phyloP scores from a whole-genome alignment of 2,329 filamentous ascomycete species.

The Neonectria neomacrospora region DNA sequence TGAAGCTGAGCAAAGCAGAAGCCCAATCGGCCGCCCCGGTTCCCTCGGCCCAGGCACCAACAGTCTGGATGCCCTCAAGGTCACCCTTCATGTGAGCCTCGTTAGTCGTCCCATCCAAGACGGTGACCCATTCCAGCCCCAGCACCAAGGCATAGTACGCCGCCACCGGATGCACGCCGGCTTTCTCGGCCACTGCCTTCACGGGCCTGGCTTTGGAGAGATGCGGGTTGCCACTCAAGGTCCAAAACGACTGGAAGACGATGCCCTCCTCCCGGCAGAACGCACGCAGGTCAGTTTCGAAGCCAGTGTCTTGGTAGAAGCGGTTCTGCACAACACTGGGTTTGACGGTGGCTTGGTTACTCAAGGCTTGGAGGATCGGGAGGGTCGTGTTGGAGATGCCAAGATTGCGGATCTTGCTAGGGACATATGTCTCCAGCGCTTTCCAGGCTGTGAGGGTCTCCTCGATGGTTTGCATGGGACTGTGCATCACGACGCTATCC shows the following conservation, averaged over 20 bases:
- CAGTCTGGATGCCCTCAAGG: slow-evolving; percentile 54
- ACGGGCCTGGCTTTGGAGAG: slow-evolving; percentile 60
- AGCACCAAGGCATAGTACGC: slow-evolving; percentile 62
- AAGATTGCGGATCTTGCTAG: slow-evolving; percentile 70
- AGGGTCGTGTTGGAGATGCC: slow-evolving; percentile 82
- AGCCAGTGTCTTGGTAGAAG: slow-evolving; percentile 69
- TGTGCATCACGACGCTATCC: slow-evolving; percentile 80
- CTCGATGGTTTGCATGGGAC: slow-evolving; percentile 57
- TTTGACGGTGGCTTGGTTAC: slow-evolving; percentile 53
- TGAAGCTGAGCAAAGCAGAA: slow-evolving; percentile 60
- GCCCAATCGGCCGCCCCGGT: slow-evolving; percentile 61
- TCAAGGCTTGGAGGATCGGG: slow-evolving; percentile 64
- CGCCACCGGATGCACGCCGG: slow-evolving; percentile 51
- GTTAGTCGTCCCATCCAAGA: slow-evolving; percentile 60
- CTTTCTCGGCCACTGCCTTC: slow-evolving; percentile 56
- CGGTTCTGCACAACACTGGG: slow-evolving; percentile 79
- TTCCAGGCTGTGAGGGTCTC: slow-evolving; percentile 73
- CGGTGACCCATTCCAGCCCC: slow-evolving; percentile 55
- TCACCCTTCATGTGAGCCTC: slow-evolving; percentile 62
- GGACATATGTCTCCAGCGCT: slow-evolving; percentile 73
- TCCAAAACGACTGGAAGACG: slow-evolving; percentile 67
- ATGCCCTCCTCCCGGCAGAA: slow-evolving; percentile 57
- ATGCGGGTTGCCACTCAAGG: slow-evolving; percentile 58
- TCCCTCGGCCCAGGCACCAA: slow-evolving; percentile 56
- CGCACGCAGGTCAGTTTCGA: slow-evolving; percentile 68